phyloP scores from a whole-genome alignment of 2,329 filamentous ascomycete species.

The Fusarium secorum region DNA sequence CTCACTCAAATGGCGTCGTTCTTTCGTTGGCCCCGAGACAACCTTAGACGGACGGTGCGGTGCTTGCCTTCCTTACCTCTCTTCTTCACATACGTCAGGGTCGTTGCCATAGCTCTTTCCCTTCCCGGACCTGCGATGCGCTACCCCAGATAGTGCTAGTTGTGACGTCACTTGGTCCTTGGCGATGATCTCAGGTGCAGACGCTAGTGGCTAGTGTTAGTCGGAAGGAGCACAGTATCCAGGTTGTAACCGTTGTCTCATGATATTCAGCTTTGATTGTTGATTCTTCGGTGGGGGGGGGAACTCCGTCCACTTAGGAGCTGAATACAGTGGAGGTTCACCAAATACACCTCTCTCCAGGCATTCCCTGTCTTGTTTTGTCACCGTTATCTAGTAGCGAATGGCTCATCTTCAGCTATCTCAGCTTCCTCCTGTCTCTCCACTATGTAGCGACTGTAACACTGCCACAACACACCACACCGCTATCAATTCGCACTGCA shows the following conservation, averaged over 20 bases:
- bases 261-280: constrained; percentile 13
- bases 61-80: constrained; percentile 25
- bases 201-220: constrained; percentile 20
- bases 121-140: constrained; percentile 18
- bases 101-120: constrained; percentile 30
- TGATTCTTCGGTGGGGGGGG: neutral
- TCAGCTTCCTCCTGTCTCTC: constrained; percentile 11
- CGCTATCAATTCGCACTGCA: constrained; percentile 34
- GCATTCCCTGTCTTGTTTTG: neutral
- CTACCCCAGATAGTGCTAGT: constrained; percentile 37
- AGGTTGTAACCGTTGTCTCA: neutral
- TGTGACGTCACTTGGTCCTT: constrained; percentile 37
- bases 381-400: neutral
- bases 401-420: neutral
- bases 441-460: neutral
- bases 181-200: constrained; percentile 38
- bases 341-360: neutral
- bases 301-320: neutral
- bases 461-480: constrained; percentile 5
- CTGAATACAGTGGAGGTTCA: neutral
- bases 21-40: constrained; percentile 30
- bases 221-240: constrained; percentile 7
- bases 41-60: constrained; percentile 23
- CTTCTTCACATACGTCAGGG: constrained; percentile 31
- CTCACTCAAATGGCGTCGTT: constrained; percentile 31